These are phyloP conservation scores for Trichosporon coremiiforme DNA, from an alignment of 1,284 basidiomycete species.

Conservation along the genomic window DNA sequence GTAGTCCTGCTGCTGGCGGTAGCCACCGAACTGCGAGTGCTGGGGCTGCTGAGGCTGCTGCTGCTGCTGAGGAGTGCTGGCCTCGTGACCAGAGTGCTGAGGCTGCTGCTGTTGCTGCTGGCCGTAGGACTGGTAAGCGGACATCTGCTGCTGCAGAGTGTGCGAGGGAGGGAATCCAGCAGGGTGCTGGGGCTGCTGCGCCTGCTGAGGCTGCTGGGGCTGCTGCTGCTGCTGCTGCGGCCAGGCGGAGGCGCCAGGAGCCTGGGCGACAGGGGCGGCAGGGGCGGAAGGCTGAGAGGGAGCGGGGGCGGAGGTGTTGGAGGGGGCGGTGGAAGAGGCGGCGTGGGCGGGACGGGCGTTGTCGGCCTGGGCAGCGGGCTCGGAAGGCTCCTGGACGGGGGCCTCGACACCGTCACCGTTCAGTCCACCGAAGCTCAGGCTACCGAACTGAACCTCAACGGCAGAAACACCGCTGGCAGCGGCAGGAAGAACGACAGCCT, in stretches of 20 bases:
- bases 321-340: constrained; percentile 30
- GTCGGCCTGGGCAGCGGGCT: constrained; percentile 24
- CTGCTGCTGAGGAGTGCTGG: constrained; percentile 36
- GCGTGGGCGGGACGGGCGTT: constrained; percentile 30
- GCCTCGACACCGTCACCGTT: constrained; percentile 54
- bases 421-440: constrained; percentile 55
- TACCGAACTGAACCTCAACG: constrained; percentile 57
- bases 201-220: constrained; percentile 28
- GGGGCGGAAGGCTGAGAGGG: constrained; percentile 29
- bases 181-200: constrained; percentile 33
- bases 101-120: constrained; percentile 38
- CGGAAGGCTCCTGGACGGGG: constrained; percentile 37
- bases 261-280: constrained; percentile 23
- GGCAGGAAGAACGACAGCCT: constrained; percentile 55
- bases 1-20: constrained; percentile 41
- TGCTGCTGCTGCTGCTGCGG: constrained; percentile 26
- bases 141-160: constrained; percentile 46
- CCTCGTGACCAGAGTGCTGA: constrained; percentile 34
- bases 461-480: constrained; percentile 42
- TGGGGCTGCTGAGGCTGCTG: constrained; percentile 20
- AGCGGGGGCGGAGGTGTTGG: constrained; percentile 31
- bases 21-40: constrained; percentile 37
- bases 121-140: constrained; percentile 45
- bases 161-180: constrained; percentile 44
- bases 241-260: constrained; percentile 24